Evolutionary conservation across 352 stramenopile genomes (phyloP), one percentile per base, ranked within the genome.

Genomic region (Globisporangium canariense): DNA sequence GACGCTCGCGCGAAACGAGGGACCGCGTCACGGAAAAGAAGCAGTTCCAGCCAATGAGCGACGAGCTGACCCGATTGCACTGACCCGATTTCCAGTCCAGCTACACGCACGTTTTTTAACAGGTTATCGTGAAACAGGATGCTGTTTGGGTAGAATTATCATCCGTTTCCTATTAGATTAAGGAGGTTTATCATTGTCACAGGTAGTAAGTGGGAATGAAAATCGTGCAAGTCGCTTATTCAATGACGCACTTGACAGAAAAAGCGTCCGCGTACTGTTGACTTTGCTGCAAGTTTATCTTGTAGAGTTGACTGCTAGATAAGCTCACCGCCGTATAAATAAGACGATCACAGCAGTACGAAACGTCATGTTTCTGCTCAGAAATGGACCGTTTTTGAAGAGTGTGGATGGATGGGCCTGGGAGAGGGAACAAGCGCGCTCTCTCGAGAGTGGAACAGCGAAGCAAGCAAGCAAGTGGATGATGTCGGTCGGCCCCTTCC

Each of bases 31-130:
- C 16, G 34, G n/a, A 47, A 60, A 59, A 59, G 53, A 59, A 59
- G 53, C 32, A 49, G 11, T 59, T 59, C 30, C 34, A 59, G 53
- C 53, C 54, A 60, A 49, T 49, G 36, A 47, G 34, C 30, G n/a
- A 8, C 53, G 53, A 59, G 54, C 22, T 50, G 34, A 34, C 32
- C 46, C 32, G 8, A 10, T 32, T 25, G 30, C 14, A n/a, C 53
- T 59, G 53, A 47, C 20, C 36, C 34, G 46, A 59, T 34, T 59
- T 9, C 30, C 53, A 46, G 30, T 59, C 53, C 30, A 4, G 3
- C 1, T 18, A 18, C 11, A 30, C 7, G 2, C 3, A 43, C 0
- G 1, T 1, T 18, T 3, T 59, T 59, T 32, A 4, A 47, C 8
- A 47, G 9, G 53, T 22, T 59, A 47, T 59, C 5, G 20, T 38